Conservation (phyloP, 2,329 filamentous ascomycete species). For the Penicillium crustosum region DNA sequence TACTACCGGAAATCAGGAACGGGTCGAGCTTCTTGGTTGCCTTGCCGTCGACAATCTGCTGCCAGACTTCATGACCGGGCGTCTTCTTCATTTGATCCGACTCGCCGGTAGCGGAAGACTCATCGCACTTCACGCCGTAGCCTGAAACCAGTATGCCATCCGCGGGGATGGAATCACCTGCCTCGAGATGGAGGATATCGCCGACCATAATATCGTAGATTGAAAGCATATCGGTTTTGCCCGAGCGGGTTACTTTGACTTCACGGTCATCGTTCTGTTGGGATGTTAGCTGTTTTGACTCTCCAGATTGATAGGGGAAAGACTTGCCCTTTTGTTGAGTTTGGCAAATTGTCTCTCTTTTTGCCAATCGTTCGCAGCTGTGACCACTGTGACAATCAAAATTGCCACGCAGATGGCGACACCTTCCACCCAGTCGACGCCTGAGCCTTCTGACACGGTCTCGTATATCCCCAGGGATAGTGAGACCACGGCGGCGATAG, state of each 20-base stretch:
- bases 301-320: neutral
- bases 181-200: conserved; percentile 67
- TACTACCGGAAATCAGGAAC: conserved; percentile 77
- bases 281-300: conserved; percentile 15
- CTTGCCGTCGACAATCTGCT: conserved; percentile 54
- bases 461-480: conserved; percentile 69
- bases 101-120: conserved; percentile 72
- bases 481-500: conserved; percentile 66
- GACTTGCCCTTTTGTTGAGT: conserved; percentile 53
- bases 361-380: conserved; percentile 66
- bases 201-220: conserved; percentile 68
- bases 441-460: conserved; percentile 53
- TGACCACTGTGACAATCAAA: conserved; percentile 62
- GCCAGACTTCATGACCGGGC: conserved; percentile 58
- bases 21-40: conserved; percentile 61
- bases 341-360: conserved; percentile 66
- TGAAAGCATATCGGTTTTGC: conserved; percentile 62
- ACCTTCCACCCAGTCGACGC: conserved; percentile 66
- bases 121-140: conserved; percentile 68
- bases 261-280: conserved; percentile 62
- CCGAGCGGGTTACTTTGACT: conserved; percentile 67
- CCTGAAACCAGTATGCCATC: conserved; percentile 69
- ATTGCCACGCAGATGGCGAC: conserved; percentile 67
- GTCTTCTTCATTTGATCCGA: conserved; percentile 71
- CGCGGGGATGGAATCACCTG: conserved; percentile 68